A percentile compares a stretch with the other conserved stretches of the same genome.
Conservation (phyloP, 805 yeast species). For the Cyberlindnera mycetangii region DNA sequence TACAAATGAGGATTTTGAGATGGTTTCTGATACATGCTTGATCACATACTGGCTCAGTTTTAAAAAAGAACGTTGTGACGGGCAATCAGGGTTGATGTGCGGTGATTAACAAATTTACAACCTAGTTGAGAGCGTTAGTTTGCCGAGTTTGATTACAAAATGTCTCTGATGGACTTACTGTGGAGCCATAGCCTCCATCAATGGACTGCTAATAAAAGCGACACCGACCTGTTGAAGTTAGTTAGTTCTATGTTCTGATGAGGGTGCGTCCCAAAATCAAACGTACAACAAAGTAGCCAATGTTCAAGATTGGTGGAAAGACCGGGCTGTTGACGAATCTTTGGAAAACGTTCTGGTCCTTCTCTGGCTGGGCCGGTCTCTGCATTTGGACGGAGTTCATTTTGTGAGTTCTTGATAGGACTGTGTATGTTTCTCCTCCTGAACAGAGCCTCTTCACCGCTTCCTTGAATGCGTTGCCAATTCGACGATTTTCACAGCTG, state of each 20-base stretch:
- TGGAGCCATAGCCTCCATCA: slow-evolving; percentile 81
- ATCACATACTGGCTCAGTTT: too few species aligned
- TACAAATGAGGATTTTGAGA: neutral
- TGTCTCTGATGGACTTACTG: slow-evolving; percentile 36
- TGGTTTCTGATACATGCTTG: too few species aligned
- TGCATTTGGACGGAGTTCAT: slow-evolving; percentile 21
- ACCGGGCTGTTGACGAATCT: slow-evolving; percentile 61
- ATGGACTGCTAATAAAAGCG: slow-evolving; percentile 70
- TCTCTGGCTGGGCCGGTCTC: slow-evolving; percentile 26
- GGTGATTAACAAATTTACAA: too few species aligned
- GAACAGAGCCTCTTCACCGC: too few species aligned
- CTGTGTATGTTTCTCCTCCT: too few species aligned
- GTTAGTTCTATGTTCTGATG: slow-evolving; percentile 9
- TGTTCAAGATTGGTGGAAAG: slow-evolving; percentile 62
- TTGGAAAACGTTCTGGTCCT: slow-evolving; percentile 36
- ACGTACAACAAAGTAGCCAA: slow-evolving; percentile 51
- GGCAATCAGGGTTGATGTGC: too few species aligned
- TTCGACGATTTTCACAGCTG: neutral
- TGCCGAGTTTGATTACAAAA: neutral
- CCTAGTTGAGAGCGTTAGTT: slow-evolving; percentile 1
- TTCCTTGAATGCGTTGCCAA: neutral
- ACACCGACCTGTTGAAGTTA: slow-evolving; percentile 52
- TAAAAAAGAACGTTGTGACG: too few species aligned
- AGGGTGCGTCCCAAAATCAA: neutral
- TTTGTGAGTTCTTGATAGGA: neutral